Conservation (phyloP, 2,329 filamentous ascomycete genomes). For the Arthrinium puccinioides region DNA sequence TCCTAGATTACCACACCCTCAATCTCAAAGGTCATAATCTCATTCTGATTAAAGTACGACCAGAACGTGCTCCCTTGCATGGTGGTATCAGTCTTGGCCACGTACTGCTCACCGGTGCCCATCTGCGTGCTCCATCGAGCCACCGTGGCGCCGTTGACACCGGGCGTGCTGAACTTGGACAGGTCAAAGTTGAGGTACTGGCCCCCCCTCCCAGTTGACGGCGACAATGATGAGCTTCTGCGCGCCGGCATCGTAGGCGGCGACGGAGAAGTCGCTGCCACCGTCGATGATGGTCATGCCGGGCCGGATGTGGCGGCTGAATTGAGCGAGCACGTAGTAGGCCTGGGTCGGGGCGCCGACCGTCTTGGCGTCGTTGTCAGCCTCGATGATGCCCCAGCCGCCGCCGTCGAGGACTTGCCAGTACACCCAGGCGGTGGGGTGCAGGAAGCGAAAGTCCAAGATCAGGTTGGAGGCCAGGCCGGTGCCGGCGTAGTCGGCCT, state of each 20-base stretch:
- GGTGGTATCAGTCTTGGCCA: constrained; percentile 19
- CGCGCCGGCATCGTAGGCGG: constrained; percentile 27
- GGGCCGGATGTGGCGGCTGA: constrained; percentile 30
- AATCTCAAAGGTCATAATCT: constrained; percentile 32
- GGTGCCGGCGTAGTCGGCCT: constrained; percentile 28
- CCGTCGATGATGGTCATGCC: constrained; percentile 32
- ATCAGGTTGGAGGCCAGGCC: constrained; percentile 27
- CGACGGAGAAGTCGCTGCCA: constrained; percentile 26
- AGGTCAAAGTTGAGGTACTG: constrained; percentile 33
- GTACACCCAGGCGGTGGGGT: constrained; percentile 32
- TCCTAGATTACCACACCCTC: constrained; percentile 3
- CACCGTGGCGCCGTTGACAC: constrained; percentile 23
- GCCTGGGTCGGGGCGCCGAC: constrained; percentile 25
- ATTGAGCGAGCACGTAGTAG: constrained; percentile 35
- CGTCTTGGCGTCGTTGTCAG: constrained; percentile 25
- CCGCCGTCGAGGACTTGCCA: constrained; percentile 33
- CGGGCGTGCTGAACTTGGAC: constrained; percentile 21
- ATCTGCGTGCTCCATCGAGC: constrained; percentile 29
- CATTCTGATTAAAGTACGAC: constrained; percentile 25
- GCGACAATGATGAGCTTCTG: constrained; percentile 10
- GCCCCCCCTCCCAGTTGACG: constrained; percentile 27
- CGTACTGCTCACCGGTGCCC: constrained; percentile 26
- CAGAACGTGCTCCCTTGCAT: constrained; percentile 27
- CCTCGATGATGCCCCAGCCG: constrained; percentile 33
- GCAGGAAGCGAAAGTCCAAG: constrained; percentile 31